phyloP scores from a whole-genome alignment of 192 early-diverging fungal species.

The Phlyctochytrium arcticum region DNA sequence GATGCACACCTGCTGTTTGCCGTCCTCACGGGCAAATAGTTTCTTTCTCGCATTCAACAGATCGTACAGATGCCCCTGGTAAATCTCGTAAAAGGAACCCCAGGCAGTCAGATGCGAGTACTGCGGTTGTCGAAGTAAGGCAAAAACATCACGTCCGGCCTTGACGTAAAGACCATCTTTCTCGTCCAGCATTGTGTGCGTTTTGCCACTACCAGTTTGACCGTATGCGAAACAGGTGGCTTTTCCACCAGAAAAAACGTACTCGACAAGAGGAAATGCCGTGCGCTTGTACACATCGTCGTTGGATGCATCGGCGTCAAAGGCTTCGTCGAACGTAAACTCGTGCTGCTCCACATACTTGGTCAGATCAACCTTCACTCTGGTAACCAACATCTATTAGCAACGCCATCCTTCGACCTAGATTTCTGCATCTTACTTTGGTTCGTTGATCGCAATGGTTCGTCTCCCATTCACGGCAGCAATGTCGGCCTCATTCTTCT shows the following conservation, averaged over 20 bases:
- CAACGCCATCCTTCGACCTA: not conserved
- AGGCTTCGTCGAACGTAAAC: conserved; percentile 96
- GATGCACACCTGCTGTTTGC: conserved; percentile 90
- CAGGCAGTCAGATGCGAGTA: conserved; percentile 73
- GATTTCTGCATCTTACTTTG: conserved; percentile 59
- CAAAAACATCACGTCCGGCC: conserved; percentile 90
- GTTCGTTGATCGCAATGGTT: conserved; percentile 83
- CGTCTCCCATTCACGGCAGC: conserved; percentile 61
- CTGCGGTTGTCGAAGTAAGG: conserved; percentile 61
- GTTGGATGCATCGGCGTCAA: conserved; percentile 76
- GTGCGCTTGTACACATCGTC: conserved; percentile 87
- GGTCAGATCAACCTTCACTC: conserved; percentile 91
- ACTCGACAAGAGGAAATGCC: conserved; percentile 89
- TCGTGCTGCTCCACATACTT: conserved; percentile 91
- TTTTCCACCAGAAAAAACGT: conserved; percentile 92
- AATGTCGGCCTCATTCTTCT: conserved; percentile 81
- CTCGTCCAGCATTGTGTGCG: conserved; percentile 92
- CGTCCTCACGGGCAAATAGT: conserved; percentile 95
- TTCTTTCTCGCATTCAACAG: conserved; percentile 85
- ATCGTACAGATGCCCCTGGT: conserved; percentile 94
- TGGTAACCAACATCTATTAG: conserved; percentile 18
- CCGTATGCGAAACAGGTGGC: conserved; percentile 97
- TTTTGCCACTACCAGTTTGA: conserved; percentile 84
- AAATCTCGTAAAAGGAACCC: conserved; percentile 96
- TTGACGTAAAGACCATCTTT: conserved; percentile 86